Conservation (phyloP, 768 basidiomycete genomes). For the Amanita rubescens region DNA sequence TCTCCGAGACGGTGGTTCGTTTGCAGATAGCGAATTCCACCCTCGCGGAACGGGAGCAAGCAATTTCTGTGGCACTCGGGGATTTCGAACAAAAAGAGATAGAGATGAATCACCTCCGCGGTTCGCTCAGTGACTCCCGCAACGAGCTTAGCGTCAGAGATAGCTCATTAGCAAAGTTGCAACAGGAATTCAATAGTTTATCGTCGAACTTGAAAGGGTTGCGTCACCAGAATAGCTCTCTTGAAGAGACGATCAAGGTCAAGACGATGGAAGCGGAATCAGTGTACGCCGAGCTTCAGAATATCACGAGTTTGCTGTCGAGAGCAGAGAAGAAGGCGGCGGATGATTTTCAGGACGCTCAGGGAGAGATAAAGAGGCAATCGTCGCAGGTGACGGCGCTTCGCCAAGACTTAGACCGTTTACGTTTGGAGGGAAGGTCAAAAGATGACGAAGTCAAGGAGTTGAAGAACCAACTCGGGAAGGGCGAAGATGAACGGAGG, state of each 20-base stretch:
- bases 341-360: background rate
- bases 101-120: background rate
- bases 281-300: background rate
- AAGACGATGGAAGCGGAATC: background rate
- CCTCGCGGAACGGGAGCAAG: too few relatives aligned
- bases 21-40: too few relatives aligned
- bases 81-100: background rate
- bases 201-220: background rate
- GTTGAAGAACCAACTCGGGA: too few relatives aligned
- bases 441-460: too few relatives aligned
- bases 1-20: too few relatives aligned
- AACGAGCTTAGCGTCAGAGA: background rate
- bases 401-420: conserved; percentile 9
- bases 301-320: background rate
- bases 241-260: conserved; percentile 1
- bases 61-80: too few relatives aligned
- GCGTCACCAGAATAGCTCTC: background rate
- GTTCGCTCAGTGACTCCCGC: background rate
- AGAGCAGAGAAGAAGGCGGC: conserved; percentile 4
- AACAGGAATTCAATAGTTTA: conserved; percentile 1
- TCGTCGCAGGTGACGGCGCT: conserved; percentile 11
- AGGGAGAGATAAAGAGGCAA: conserved; percentile 2
- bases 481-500: too few relatives aligned
- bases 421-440: too few relatives aligned
- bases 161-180: background rate